A percentile compares a stretch with the other conserved stretches of the same genome.
phyloP scores from a whole-genome alignment of 2,329 filamentous ascomycete species.

The Calonectria hongkongensis region DNA sequence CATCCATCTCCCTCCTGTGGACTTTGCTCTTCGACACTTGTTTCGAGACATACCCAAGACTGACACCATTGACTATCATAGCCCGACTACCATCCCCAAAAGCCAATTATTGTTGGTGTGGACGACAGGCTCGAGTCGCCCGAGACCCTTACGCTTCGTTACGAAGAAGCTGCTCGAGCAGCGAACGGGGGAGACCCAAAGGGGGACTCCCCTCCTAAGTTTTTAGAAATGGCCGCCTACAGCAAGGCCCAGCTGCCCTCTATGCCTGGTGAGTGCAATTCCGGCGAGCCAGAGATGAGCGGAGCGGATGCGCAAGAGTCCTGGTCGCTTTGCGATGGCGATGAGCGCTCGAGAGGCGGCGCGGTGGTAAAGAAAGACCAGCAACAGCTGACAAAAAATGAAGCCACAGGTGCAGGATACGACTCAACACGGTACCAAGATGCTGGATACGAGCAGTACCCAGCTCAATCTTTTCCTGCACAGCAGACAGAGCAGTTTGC shows the following conservation, averaged over 20 bases:
- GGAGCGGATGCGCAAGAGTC: neutral
- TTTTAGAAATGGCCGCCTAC: conserved; percentile 69
- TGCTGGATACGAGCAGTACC: conserved; percentile 72
- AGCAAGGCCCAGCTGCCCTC: conserved; percentile 87
- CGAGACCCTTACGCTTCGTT: conserved; percentile 73
- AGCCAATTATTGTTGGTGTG: conserved; percentile 72
- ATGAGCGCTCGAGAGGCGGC: neutral
- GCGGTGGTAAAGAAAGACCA: neutral
- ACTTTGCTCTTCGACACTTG: conserved; percentile 39
- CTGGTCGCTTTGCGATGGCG: neutral
- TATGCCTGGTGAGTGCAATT: conserved; percentile 83
- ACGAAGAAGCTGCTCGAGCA: conserved; percentile 74
- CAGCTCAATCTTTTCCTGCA: conserved; percentile 66
- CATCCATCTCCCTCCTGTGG: conserved; percentile 42
- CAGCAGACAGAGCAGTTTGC: conserved; percentile 70
- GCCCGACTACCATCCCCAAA: conserved; percentile 73
- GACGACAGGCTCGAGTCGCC: conserved; percentile 76
- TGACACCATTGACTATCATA: conserved; percentile 57
- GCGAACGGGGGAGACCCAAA: conserved; percentile 72
- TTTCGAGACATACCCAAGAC: conserved; percentile 50
- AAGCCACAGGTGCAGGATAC: conserved; percentile 66
- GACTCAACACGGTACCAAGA: conserved; percentile 78
- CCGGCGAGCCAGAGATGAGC: neutral
- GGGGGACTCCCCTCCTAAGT: conserved; percentile 72
- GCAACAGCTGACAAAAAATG: conserved; percentile 39